Conservation (phyloP, 106 monocot genomes). For the Amphibolis antarctica region DNA sequence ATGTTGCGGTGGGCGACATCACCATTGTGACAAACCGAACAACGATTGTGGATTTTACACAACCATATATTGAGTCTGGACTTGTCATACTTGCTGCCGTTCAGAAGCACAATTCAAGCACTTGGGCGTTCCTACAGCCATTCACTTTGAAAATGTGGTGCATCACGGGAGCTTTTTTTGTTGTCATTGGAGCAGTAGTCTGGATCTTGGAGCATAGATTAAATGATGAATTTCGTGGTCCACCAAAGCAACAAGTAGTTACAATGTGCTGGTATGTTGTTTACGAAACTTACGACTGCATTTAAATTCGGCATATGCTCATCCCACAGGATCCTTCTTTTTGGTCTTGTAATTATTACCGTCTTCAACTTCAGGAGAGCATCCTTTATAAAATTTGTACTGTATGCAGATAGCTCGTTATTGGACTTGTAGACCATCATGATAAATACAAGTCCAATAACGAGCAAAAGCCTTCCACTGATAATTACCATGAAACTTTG, state of each 20-base stretch:
- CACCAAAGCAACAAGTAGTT: conserved; percentile 54
- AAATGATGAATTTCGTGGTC: conserved; percentile 80
- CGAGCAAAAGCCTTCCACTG: too few species aligned
- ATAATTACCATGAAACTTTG: too few species aligned
- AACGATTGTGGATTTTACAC: conserved; percentile 70
- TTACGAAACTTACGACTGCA: background rate
- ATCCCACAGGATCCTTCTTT: too few species aligned
- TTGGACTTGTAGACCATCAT: too few species aligned
- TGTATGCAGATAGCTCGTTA: too few species aligned
- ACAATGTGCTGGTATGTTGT: conserved; percentile 52
- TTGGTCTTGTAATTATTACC: too few species aligned
- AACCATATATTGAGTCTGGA: conserved; percentile 69
- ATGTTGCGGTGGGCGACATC: conserved; percentile 77
- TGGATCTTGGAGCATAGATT: conserved; percentile 86
- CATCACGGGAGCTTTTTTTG: conserved; percentile 48
- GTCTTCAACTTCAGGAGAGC: too few species aligned
- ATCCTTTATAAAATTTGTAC: too few species aligned
- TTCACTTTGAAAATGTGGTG: conserved; percentile 70
- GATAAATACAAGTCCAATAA: too few species aligned
- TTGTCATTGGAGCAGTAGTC: conserved; percentile 50
- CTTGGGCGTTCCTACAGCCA: conserved; percentile 81
- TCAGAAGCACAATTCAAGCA: conserved; percentile 27
- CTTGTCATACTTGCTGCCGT: conserved; percentile 51
- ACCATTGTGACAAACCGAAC: conserved; percentile 57
- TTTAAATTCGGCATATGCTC: too few species aligned